phyloP scores from a whole-genome alignment of 2,329 filamentous ascomycete species.

The Colletotrichum sidae region DNA sequence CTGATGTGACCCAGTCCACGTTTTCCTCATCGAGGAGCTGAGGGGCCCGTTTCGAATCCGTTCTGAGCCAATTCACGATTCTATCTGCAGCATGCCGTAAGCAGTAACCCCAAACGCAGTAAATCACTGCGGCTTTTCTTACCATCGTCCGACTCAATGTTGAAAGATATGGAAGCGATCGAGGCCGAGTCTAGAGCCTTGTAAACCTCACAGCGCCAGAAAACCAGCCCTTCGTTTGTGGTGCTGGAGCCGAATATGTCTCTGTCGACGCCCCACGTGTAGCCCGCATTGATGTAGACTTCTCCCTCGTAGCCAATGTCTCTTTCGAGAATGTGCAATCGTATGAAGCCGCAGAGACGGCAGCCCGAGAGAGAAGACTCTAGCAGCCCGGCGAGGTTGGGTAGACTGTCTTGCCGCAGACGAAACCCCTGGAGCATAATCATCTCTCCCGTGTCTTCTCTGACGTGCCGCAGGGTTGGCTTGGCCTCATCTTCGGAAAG shows the following conservation, averaged over 20 bases:
- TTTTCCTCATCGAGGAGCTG: background rate
- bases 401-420: background rate
- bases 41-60: background rate
- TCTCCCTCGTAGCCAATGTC: background rate
- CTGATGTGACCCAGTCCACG: background rate
- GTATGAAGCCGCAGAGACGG: constrained; percentile 1
- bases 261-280: constrained; percentile 8
- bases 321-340: background rate
- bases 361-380: background rate
- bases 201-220: constrained; percentile 18
- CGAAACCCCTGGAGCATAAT: background rate
- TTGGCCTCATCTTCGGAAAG: background rate
- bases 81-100: background rate
- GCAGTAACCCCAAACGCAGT: background rate
- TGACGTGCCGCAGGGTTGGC: background rate
- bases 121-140: background rate
- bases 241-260: background rate
- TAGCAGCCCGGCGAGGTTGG: background rate
- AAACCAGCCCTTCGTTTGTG: background rate
- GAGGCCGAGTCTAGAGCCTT: background rate
- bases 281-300: background rate
- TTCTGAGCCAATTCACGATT: background rate
- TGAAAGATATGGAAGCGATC: background rate
- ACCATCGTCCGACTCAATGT: constrained; percentile 1
- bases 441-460: background rate